Base-by-base conservation (phyloP, 176 grass and related monocot species). In the Oryza coarctata region DNA sequence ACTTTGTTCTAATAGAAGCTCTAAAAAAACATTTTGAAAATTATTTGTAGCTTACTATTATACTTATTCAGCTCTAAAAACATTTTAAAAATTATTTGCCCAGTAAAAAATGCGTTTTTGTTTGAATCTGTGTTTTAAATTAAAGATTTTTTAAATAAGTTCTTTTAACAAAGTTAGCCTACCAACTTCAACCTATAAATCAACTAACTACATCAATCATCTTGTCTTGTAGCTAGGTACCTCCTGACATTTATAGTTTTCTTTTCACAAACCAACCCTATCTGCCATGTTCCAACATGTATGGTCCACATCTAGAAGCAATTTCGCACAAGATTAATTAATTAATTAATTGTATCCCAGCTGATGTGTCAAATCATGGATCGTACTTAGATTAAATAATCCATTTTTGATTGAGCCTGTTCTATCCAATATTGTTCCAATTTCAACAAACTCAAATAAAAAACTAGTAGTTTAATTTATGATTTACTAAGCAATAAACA, bases 151-250 rank as follows among this genome's bases (percentile, higher is more conserved):
- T 9, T 20, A 26, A 57, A 58, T 20, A 38, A 43, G 39, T 75
- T 41, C 5, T 1, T 41, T 3, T 13, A n/a, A 9, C 11, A 36
- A 3, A 10, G 77, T 81, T 85, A 28, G 87, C 49, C 77, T 27
- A 77, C 68, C 88, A 25, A 89, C 66, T 36, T 60, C 7, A 29
- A 89, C 87, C 83, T 82, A 77, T 20, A 43, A 81, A 68, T 74
- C 73, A 78, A 71, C 86, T 33, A 57, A 65, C 67, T 23, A 76
- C 6, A 44, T 39, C 32, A 41, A 12, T 20, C 3, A 3, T 5
- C 61, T 50, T 74, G 20, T 36, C 11, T 82, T 35, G 34, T 64
- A 25, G 20, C 1, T 63, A 62, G 34, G 14, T 58, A 30, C 29
- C 27, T 23, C 57, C 9, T 72, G 58, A 27, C 68, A 40, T 22